Evolutionary conservation across 2,329 filamentous ascomycete genomes (phyloP).

Genomic region (Cordyceps pruinosa): DNA sequence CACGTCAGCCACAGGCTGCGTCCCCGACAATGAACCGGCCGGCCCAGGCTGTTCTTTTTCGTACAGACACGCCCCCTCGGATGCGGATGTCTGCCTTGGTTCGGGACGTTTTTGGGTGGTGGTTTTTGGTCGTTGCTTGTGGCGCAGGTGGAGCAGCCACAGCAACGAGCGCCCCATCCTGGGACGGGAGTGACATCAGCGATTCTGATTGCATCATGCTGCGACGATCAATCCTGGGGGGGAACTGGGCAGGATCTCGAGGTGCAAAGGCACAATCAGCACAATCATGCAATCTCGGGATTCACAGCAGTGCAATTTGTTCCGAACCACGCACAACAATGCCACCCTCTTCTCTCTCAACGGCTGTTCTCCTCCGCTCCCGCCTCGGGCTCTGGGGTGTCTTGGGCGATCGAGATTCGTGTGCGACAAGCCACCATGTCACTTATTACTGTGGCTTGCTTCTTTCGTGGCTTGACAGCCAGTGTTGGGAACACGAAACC

Average conservation of each 20-base stretch:
- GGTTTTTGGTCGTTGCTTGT: background rate
- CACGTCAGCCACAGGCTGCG: no score
- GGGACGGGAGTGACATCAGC: constrained; percentile 3
- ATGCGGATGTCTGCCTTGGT: background rate
- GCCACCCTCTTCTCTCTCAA: no score
- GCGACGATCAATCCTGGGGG: background rate
- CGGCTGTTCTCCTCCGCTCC: no score
- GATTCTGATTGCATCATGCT: background rate
- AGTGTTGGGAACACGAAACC: background rate
- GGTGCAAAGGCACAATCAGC: no score
- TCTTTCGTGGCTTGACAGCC: background rate
- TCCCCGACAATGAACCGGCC: no score
- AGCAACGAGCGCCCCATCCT: background rate
- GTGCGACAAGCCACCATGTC: no score
- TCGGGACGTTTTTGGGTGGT: no score
- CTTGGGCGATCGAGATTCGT: constrained; percentile 4
- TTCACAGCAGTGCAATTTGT: no score
- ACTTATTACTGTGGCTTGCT: no score
- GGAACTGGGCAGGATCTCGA: no score
- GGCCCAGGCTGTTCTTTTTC: background rate
- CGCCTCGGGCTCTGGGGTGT: background rate
- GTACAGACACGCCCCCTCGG: background rate
- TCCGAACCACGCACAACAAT: no score
- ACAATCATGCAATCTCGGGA: no score
- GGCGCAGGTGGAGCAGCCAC: constrained; percentile 3